These are phyloP conservation scores for Collariella sp. DNA, from an alignment of 495 filamentous ascomycete genomes.

Conservation along the genomic window DNA sequence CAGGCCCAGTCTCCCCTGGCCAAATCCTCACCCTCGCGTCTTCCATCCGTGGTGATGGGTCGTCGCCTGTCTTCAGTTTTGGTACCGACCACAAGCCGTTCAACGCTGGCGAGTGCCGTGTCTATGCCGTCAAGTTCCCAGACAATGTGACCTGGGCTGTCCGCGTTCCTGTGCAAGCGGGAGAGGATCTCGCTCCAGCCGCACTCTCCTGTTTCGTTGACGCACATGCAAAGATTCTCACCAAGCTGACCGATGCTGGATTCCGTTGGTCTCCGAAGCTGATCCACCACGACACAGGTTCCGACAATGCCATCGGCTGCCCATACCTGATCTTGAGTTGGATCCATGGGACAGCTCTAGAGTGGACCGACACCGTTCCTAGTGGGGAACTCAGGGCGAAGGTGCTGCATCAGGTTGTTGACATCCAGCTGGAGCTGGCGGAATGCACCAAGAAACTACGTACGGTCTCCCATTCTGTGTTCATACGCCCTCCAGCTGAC, in stretches of 20 bases:
- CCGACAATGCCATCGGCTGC: background rate
- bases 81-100: background rate
- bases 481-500: background rate
- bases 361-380: background rate
- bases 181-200: background rate
- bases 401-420: background rate
- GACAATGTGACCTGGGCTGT: background rate
- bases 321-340: background rate
- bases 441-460: background rate
- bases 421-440: background rate
- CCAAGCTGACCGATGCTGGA: background rate
- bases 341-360: background rate
- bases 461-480: background rate
- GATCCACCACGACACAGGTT: background rate
- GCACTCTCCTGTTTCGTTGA: background rate
- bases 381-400: background rate
- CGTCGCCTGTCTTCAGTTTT: background rate
- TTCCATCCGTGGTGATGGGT: background rate
- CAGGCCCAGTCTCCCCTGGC: background rate
- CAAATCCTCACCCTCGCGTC: background rate
- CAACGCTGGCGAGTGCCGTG: background rate
- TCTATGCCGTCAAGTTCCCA: background rate
- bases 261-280: background rate
- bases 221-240: background rate
- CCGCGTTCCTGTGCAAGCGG: background rate